Conservation (phyloP, 2,329 filamentous ascomycete species). For the Metarhizium rileyi region DNA sequence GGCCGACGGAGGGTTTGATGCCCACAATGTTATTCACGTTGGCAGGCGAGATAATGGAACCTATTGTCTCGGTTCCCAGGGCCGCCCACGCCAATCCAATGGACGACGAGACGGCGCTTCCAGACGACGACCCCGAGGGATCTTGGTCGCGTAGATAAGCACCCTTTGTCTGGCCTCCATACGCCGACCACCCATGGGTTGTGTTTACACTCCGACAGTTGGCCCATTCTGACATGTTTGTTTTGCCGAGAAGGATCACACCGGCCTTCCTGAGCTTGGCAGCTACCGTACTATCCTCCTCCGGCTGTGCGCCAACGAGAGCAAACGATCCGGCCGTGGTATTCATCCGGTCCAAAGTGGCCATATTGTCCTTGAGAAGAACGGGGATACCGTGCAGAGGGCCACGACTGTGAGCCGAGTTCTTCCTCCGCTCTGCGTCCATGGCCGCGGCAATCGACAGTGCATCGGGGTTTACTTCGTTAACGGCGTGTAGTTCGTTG, state of each 20-base stretch:
- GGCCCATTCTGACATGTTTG: constrained; percentile 56
- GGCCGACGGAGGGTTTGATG: constrained; percentile 57
- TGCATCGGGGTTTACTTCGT: constrained; percentile 29
- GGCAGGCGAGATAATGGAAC: constrained; percentile 49
- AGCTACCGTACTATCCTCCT: constrained; percentile 46
- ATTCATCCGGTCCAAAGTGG: constrained; percentile 51
- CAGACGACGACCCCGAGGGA: constrained; percentile 51
- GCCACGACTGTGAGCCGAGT: constrained; percentile 13
- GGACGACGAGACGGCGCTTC: constrained; percentile 46
- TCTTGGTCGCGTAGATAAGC: constrained; percentile 54
- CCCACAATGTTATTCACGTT: constrained; percentile 50
- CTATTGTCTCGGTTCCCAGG: constrained; percentile 37
- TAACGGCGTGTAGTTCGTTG: constrained; percentile 18
- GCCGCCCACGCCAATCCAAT: constrained; percentile 9
- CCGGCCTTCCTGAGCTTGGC: constrained; percentile 51
- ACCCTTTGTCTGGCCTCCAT: constrained; percentile 51
- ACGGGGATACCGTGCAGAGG: constrained; percentile 57
- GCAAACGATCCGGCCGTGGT: constrained; percentile 55
- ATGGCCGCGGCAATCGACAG: constrained; percentile 25
- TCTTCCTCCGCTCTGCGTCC: constrained; percentile 17
- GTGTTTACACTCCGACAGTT: constrained; percentile 49
- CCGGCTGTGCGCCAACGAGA: constrained; percentile 47
- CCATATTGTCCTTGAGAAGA: constrained; percentile 59
- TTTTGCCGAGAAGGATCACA: constrained; percentile 56
- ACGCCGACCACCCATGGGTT: constrained; percentile 54